phyloP scores from a whole-genome alignment of 768 basidiomycete genomes.

The Suillus tomentosus region DNA sequence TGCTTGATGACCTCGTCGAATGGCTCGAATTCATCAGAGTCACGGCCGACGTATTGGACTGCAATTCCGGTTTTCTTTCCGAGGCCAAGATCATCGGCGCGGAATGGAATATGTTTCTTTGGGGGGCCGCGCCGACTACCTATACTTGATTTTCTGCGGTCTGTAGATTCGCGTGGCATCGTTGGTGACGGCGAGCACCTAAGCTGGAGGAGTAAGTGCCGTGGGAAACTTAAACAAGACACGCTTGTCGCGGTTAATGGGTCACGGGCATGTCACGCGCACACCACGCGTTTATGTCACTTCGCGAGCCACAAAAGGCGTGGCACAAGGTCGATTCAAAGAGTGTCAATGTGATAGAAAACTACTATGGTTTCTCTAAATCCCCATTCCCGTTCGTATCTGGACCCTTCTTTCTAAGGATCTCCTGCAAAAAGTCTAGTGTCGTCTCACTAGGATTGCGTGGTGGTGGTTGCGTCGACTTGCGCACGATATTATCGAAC shows the following conservation, averaged over 20 bases:
- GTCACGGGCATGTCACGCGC: conserved; percentile 9
- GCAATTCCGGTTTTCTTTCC: conserved; percentile 82
- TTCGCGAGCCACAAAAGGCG: not conserved
- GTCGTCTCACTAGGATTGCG: not conserved
- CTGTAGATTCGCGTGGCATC: conserved; percentile 31
- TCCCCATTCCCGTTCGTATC: not conserved
- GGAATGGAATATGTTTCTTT: conserved; percentile 74
- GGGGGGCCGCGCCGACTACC: conserved; percentile 57
- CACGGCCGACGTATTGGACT: conserved; percentile 66
- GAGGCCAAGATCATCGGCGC: conserved; percentile 73
- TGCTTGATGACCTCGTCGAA: conserved; percentile 76
- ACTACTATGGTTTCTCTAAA: not conserved
- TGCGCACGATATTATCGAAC: not conserved
- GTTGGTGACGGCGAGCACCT: conserved; percentile 18
- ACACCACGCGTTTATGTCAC: conserved; percentile 26
- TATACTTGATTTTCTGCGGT: conserved; percentile 39
- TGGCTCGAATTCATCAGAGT: conserved; percentile 81
- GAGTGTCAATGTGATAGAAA: not conserved
- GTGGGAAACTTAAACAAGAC: conserved; percentile 32
- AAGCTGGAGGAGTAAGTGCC: conserved; percentile 7
- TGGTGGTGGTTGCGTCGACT: not conserved
- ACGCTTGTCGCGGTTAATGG: conserved; percentile 23
- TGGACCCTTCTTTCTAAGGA: not conserved
- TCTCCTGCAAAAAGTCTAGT: not conserved
- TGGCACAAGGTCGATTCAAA: not conserved